Conservation (phyloP, 2,329 filamentous ascomycete genomes). For the Pseudogymnoascus verrucosus region DNA sequence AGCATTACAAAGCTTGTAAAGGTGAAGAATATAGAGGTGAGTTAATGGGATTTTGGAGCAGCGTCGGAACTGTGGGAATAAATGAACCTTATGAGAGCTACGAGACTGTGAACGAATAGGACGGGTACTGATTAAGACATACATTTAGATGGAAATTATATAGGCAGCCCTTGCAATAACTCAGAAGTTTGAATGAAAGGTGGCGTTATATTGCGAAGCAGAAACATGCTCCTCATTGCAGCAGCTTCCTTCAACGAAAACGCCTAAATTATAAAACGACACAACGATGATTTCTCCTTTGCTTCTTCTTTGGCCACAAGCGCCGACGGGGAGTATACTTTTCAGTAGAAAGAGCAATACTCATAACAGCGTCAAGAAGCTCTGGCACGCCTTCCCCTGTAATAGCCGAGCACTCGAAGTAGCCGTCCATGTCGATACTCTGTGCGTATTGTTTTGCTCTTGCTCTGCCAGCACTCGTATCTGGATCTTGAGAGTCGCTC, state of each 20-base stretch:
- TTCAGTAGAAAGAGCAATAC: not conserved
- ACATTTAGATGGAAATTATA: not conserved
- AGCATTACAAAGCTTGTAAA: slow-evolving; percentile 51
- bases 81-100: not conserved
- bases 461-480: not conserved
- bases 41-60: not conserved
- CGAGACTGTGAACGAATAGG: not conserved
- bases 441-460: not conserved
- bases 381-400: not conserved
- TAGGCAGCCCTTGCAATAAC: not conserved
- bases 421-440: not conserved
- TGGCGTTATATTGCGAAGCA: not conserved
- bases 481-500: not conserved
- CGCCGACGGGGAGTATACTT: not conserved
- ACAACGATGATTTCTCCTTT: not conserved
- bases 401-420: not conserved
- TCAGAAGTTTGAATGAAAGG: not conserved
- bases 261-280: not conserved
- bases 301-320: not conserved
- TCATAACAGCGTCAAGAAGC: not conserved
- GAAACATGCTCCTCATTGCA: not conserved
- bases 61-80: not conserved
- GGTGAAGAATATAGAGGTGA: slow-evolving; percentile 17
- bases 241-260: not conserved
- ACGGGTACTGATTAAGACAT: not conserved